Evolutionary conservation across 2,329 filamentous ascomycete genomes (phyloP).

Genomic region (Pseudomassariella vexata): DNA sequence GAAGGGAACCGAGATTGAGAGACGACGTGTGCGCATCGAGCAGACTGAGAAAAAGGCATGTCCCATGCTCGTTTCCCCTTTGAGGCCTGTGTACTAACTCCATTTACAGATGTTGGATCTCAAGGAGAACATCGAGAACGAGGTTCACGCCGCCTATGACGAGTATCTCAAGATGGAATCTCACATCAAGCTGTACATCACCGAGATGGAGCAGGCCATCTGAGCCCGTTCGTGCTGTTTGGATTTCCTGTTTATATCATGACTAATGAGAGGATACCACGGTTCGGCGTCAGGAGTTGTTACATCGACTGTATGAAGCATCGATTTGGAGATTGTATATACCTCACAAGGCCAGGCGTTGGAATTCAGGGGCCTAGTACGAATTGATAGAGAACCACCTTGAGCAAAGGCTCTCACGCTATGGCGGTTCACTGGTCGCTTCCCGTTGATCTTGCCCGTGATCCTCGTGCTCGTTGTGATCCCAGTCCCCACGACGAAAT

Average conservation of each 20-base stretch:
- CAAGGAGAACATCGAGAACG: conserved; percentile 94
- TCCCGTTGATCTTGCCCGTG: conserved; percentile 2
- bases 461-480: conserved; percentile 8
- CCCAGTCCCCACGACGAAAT: conserved; percentile 36
- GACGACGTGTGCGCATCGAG: conserved; percentile 86
- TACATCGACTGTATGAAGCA: too few species aligned
- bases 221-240: conserved; percentile 16
- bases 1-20: conserved; percentile 88
- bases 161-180: conserved; percentile 97
- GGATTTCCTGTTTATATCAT: conserved; percentile 16
- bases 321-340: conserved; percentile 5
- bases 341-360: too few species aligned
- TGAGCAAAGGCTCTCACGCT: too few species aligned
- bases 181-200: conserved; percentile 96
- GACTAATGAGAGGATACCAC: conserved; percentile 32
- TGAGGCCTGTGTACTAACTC: conserved; percentile 14
- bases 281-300: conserved; percentile 30
- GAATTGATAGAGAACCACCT: too few species aligned
- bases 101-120: conserved; percentile 82
- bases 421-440: too few species aligned
- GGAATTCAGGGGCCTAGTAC: too few species aligned
- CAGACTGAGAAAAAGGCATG: conserved; percentile 96
- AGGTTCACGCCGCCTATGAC: conserved; percentile 83
- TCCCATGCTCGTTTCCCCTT: too few species aligned
- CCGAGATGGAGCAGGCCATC: conserved; percentile 94